Evolutionary conservation across 1,284 basidiomycete species (phyloP), one percentile per base, ranked within the genome.

Genomic region (Pseudozyma pruni): DNA sequence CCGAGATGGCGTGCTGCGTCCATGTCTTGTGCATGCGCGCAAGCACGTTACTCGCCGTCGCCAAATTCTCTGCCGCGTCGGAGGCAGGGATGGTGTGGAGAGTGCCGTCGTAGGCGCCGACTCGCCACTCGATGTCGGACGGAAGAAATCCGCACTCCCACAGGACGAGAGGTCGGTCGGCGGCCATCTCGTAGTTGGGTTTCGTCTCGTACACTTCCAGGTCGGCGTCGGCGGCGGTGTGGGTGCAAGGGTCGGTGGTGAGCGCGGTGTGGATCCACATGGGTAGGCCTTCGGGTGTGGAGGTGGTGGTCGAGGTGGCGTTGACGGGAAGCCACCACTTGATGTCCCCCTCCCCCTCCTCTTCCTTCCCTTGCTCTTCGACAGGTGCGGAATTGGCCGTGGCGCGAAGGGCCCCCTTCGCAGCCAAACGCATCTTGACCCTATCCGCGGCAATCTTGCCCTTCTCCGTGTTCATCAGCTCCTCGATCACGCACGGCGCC

Each of bases 171-270:
- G 96, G 95, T 0, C 96, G 86, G 1, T 89, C 91, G 60, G 93
- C 90, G 4, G 93, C 93, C 90, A 98, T 97, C 74, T 91, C 89
- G 81, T 97, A 98, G 55, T 89, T 88, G 0, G 95, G 96, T 83
- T 94, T 95, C 14, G 68, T 77, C 29, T 50, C 44, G 53, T 57
- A 61, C 5, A 80, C 58, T 14, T 60, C 41, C 43, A 76, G 48
- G n/a, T 19, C 23, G n/a, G 17, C 38, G 19, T 66, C 49, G 0
- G 56, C 35, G 16, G 19, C 31, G 8, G 17, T 8, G 25, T 46
- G 22, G 8, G 38, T 29, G 7, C 29, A 14, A 2, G 47, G 45
- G 11, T 31, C 11, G 13, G 51, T 4, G 8, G 27, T 4, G n/a
- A 68, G 50, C 1, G 58, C 34, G 2, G 25, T 8, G 11, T 41